These are phyloP conservation scores for Kwoniella sp. DNA, from an alignment of 768 basidiomycete genomes.

Conservation along the genomic window DNA sequence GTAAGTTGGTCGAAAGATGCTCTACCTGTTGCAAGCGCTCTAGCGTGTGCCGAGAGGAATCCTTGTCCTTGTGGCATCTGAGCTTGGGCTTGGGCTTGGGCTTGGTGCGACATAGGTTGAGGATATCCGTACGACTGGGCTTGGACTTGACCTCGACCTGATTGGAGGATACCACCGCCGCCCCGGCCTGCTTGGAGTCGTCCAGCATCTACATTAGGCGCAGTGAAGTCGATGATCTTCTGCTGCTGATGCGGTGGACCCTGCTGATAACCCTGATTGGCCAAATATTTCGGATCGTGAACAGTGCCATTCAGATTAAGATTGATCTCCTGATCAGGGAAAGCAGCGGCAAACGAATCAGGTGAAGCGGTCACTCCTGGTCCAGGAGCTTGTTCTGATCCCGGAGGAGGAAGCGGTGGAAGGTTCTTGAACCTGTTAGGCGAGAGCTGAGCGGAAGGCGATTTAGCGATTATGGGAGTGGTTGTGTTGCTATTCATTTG, in stretches of 20 bases:
- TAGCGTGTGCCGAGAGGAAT: conserved; percentile 4
- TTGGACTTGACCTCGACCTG: not conserved
- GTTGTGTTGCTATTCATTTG: not conserved
- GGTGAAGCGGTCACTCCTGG: conserved; percentile 16
- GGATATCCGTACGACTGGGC: conserved; percentile 13
- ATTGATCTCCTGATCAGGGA: conserved; percentile 26
- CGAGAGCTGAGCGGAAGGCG: conserved; percentile 22
- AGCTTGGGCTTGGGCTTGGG: conserved; percentile 1
- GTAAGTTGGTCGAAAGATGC: conserved; percentile 18
- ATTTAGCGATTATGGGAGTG: conserved; percentile 8
- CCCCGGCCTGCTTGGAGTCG: not conserved
- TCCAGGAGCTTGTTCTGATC: conserved; percentile 6
- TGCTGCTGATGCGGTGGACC: not conserved
- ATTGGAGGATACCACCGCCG: not conserved
- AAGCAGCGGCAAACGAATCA: conserved; percentile 26
- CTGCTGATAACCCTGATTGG: not conserved
- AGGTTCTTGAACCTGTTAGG: conserved; percentile 50
- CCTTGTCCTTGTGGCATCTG: not conserved
- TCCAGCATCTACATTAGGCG: not conserved
- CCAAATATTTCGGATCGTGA: conserved; percentile 16
- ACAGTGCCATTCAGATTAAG: conserved; percentile 9
- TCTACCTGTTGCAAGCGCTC: conserved; percentile 8
- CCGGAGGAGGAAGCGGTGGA: conserved; percentile 39
- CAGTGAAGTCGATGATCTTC: conserved; percentile 7
- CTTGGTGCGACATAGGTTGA: not conserved